Conservation (phyloP, 257 asterid genomes). For the Schizonepeta tenuifolia region DNA sequence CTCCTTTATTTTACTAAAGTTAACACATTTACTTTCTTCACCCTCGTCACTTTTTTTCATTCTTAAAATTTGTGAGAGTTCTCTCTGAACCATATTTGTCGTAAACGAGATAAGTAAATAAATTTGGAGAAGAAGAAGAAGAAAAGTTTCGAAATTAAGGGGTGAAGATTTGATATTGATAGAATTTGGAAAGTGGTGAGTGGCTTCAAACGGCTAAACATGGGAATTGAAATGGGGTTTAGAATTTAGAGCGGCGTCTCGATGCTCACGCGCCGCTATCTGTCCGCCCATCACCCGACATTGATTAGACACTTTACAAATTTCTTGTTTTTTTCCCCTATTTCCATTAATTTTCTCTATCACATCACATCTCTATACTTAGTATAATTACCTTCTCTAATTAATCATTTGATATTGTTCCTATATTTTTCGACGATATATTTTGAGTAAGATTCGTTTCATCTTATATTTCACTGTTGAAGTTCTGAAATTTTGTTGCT, state of each 20-base stretch:
- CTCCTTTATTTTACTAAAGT: too few species aligned
- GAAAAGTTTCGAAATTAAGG: not conserved
- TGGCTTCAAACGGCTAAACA: slow-evolving; percentile 35
- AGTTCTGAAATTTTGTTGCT: too few species aligned
- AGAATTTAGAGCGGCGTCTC: slow-evolving; percentile 40
- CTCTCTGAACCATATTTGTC: too few species aligned
- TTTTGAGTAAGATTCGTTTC: too few species aligned
- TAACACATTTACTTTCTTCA: too few species aligned
- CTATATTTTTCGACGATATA: too few species aligned
- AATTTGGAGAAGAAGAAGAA: not conserved
- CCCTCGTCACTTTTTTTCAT: too few species aligned
- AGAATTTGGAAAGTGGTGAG: not conserved
- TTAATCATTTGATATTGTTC: too few species aligned
- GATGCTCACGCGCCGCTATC: slow-evolving; percentile 55
- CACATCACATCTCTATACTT: too few species aligned
- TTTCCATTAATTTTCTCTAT: not conserved
- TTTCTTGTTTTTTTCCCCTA: slow-evolving; percentile 19
- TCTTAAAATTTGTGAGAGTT: too few species aligned
- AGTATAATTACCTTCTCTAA: too few species aligned
- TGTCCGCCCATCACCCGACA: slow-evolving; percentile 47
- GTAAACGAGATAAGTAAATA: not conserved
- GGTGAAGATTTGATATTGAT: not conserved
- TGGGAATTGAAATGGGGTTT: slow-evolving; percentile 18
- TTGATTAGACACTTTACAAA: slow-evolving; percentile 34
- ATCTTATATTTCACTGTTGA: too few species aligned